These are phyloP conservation scores for Quercus parvula DNA, from an alignment of 306 rosid genomes.

Conservation along the genomic window DNA sequence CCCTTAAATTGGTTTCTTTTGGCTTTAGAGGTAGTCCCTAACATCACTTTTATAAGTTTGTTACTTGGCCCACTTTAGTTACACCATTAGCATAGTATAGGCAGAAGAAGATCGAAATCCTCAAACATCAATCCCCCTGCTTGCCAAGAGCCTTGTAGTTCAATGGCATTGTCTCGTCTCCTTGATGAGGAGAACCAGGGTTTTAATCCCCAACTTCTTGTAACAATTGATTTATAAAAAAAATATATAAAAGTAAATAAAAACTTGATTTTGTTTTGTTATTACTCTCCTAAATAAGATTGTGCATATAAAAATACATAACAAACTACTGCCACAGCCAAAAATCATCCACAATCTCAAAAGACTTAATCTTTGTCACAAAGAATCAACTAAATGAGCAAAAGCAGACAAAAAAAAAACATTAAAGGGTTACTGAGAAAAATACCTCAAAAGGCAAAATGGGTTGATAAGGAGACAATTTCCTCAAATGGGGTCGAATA, in stretches of 20 bases:
- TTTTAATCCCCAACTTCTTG: too few relatives aligned
- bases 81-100: not conserved
- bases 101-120: not conserved
- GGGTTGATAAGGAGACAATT: constrained; percentile 84
- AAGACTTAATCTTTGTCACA: not conserved
- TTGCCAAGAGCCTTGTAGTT: too few relatives aligned
- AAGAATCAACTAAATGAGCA: not conserved
- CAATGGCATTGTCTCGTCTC: too few relatives aligned
- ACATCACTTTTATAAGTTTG: not conserved
- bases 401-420: not conserved
- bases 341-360: not conserved
- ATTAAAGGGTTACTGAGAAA: not conserved
- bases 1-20: not conserved
- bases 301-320: not conserved
- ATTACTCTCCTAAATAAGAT: not conserved
- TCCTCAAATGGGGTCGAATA: constrained; percentile 76
- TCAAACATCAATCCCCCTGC: not conserved
- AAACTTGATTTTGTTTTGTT: not conserved
- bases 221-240: not conserved
- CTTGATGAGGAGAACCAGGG: too few relatives aligned
- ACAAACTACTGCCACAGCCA: not conserved
- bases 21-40: not conserved
- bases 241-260: too few relatives aligned
- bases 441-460: constrained; percentile 93
- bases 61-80: not conserved